A percentile compares a stretch with the other conserved stretches of the same genome.
phyloP scores from a whole-genome alignment of 2,329 filamentous ascomycete genomes.

The Immersiporthe knoxdaviesiana region DNA sequence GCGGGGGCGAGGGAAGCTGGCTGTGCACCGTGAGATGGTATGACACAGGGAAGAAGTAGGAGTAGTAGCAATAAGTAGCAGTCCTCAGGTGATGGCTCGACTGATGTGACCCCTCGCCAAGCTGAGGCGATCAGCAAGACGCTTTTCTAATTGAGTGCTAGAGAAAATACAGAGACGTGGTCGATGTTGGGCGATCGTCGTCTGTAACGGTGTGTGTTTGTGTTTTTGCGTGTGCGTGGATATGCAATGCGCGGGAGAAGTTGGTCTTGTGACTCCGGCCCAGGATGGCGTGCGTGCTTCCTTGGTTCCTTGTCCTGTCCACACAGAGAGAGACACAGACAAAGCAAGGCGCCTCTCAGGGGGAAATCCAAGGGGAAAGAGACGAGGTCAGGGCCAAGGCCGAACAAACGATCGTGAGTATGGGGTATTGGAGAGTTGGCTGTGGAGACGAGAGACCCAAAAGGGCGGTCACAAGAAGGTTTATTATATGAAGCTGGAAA shows the following conservation, averaged over 20 bases:
- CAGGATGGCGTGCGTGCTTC: conserved; percentile 3
- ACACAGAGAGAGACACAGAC: not conserved
- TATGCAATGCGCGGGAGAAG: conserved; percentile 5
- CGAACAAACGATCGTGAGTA: conserved; percentile 15
- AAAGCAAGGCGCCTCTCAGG: conserved; percentile 5
- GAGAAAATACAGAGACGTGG: conserved; percentile 1
- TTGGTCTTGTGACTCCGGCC: conserved; percentile 3
- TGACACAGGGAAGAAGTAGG: conserved; percentile 3
- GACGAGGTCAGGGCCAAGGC: conserved; percentile 1
- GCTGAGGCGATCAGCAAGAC: not conserved
- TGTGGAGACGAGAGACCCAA: conserved; percentile 9
- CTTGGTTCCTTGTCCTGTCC: conserved; percentile 9
- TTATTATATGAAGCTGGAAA: conserved; percentile 3
- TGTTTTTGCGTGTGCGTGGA: not conserved
- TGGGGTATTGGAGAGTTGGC: not conserved
- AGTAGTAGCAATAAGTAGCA: too few species aligned
- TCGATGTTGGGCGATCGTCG: not conserved
- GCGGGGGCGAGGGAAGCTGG: conserved; percentile 1
- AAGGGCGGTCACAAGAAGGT: conserved; percentile 28
- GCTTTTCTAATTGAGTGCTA: not conserved
- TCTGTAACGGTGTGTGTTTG: not conserved
- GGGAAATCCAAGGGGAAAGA: not conserved
- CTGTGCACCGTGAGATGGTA: conserved; percentile 1
- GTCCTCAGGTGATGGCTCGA: not conserved
- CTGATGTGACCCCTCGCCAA: not conserved